phyloP scores from a whole-genome alignment of 768 basidiomycete species.

The Collybiopsis luxurians region DNA sequence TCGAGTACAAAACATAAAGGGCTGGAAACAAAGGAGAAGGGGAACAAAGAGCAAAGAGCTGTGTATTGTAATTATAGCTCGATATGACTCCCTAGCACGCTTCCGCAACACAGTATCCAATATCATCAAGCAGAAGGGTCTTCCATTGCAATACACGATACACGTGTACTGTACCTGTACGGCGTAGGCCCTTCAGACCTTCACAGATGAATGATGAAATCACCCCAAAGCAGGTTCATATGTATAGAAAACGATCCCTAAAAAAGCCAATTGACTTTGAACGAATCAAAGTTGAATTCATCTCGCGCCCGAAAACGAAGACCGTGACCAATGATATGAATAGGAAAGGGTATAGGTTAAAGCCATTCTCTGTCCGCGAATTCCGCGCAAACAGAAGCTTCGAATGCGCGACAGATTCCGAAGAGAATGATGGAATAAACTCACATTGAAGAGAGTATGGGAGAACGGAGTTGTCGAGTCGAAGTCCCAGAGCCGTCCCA shows the following conservation, averaged over 20 bases:
- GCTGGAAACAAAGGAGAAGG: neutral
- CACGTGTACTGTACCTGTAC: neutral
- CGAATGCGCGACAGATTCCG: neutral
- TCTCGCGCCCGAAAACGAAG: neutral
- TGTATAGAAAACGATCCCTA: neutral
- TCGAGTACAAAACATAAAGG: constrained; percentile 2
- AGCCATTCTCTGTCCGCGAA: neutral
- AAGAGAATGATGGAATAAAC: neutral
- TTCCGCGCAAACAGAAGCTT: neutral
- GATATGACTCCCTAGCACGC: constrained; percentile 1
- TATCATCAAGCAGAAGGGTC: neutral
- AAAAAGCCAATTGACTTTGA: neutral
- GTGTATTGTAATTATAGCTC: neutral
- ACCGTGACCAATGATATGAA: neutral
- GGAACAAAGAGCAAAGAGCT: neutral
- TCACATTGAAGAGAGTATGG: constrained; percentile 6
- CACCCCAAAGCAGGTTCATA: constrained; percentile 1
- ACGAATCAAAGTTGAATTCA: no score
- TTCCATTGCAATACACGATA: neutral
- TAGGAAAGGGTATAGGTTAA: neutral
- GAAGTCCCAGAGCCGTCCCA: neutral
- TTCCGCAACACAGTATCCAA: neutral
- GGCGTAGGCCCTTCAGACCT: neutral
- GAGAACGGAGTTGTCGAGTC: constrained; percentile 5
- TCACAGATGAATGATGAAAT: neutral